These are phyloP conservation scores for Parmelia sp. DNA, from an alignment of 495 filamentous ascomycete species.

Conservation along the genomic window DNA sequence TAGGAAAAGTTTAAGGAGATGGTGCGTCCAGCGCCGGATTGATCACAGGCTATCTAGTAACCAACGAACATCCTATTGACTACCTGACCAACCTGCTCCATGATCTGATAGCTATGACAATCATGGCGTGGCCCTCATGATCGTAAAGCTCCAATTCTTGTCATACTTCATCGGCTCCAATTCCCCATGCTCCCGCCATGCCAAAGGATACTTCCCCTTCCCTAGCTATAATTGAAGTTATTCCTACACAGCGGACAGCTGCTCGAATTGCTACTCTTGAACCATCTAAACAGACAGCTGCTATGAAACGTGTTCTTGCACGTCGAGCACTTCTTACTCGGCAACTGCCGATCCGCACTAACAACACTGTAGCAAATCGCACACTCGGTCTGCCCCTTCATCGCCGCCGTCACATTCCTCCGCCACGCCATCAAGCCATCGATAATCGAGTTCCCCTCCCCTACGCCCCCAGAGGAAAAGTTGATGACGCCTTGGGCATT, in stretches of 20 bases:
- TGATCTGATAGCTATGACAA: not conserved
- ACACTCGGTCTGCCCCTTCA: conserved; percentile 93
- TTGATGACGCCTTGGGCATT: conserved; percentile 88
- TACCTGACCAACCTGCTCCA: not conserved
- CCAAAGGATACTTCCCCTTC: not conserved
- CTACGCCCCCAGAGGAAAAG: conserved; percentile 56
- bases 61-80: not conserved
- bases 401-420: conserved; percentile 71
- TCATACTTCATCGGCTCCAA: not conserved
- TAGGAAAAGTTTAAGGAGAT: not conserved
- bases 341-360: conserved; percentile 75
- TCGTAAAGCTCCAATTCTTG: not conserved
- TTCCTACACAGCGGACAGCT: conserved; percentile 88
- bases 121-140: not conserved
- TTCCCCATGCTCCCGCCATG: not conserved
- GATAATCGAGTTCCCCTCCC: conserved; percentile 55
- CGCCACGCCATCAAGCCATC: conserved; percentile 80
- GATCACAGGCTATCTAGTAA: not conserved
- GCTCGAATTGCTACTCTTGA: conserved; percentile 82
- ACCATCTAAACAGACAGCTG: conserved; percentile 89
- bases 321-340: conserved; percentile 83
- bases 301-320: conserved; percentile 94
- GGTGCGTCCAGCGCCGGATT: not conserved
- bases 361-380: conserved; percentile 96
- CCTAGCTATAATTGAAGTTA: conserved; percentile 57